These are phyloP conservation scores for Globisporangium carolinianum DNA, from an alignment of 352 stramenopile genomes.

Conservation along the genomic window DNA sequence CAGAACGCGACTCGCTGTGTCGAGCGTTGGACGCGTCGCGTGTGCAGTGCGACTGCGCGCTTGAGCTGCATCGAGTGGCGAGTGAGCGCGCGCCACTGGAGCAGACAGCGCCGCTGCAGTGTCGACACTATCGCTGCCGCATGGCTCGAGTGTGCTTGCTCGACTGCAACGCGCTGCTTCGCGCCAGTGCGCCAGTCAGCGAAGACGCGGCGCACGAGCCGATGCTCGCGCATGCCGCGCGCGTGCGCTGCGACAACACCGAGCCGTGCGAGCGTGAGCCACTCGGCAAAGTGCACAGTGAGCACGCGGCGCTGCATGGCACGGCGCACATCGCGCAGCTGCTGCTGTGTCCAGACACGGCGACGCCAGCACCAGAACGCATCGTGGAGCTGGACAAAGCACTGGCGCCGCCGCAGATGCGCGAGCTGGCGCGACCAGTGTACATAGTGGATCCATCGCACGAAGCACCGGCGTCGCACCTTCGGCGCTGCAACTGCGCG, in stretches of 20 bases:
- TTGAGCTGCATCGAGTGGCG: slow-evolving; percentile 6
- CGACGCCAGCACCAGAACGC: slow-evolving; percentile 58
- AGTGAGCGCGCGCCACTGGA: slow-evolving; percentile 3
- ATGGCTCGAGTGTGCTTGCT: background rate
- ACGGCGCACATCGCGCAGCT: slow-evolving; percentile 21
- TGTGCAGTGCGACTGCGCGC: slow-evolving; percentile 17
- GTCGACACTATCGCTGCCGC: no score
- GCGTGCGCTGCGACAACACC: slow-evolving; percentile 39
- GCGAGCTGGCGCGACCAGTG: slow-evolving; percentile 39
- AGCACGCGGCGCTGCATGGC: slow-evolving; percentile 19
- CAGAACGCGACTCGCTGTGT: slow-evolving; percentile 25
- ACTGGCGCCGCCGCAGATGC: slow-evolving; percentile 34
- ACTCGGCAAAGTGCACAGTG: slow-evolving; percentile 36
- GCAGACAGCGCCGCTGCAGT: slow-evolving; percentile 7
- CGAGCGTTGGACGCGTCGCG: slow-evolving; percentile 12
- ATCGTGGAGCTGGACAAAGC: slow-evolving; percentile 50
- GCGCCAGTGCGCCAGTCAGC: slow-evolving; percentile 28
- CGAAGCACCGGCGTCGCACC: slow-evolving; percentile 49
- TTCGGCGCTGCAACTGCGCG: slow-evolving; percentile 38
- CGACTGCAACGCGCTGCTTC: background rate
- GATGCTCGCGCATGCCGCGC: slow-evolving; percentile 17
- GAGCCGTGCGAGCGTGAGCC: slow-evolving; percentile 49
- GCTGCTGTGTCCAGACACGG: slow-evolving; percentile 41
- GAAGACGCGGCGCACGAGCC: slow-evolving; percentile 22
- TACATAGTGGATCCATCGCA: slow-evolving; percentile 49